phyloP scores from a whole-genome alignment of 202 grass and related monocot species.

The Cymbopogon flexuosus region DNA sequence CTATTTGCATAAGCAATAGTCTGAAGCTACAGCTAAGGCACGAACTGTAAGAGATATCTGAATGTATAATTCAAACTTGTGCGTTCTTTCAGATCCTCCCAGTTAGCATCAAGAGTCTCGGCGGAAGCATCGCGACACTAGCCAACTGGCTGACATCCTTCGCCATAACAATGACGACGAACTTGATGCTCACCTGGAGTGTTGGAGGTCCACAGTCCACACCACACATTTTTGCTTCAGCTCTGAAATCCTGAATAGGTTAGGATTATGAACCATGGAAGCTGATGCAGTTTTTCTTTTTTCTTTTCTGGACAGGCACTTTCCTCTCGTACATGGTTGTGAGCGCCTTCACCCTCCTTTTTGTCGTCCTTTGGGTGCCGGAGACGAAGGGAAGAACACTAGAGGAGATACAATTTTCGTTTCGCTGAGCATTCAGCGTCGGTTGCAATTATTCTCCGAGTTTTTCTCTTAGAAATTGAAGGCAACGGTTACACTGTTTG shows the following conservation, averaged over 20 bases:
- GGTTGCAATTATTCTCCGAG: neutral
- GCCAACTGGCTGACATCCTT: slow-evolving; percentile 88
- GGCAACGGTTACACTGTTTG: neutral
- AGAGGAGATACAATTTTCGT: slow-evolving; percentile 94
- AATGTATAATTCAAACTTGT: neutral
- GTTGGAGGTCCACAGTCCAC: slow-evolving; percentile 69
- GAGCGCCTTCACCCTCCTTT: slow-evolving; percentile 33
- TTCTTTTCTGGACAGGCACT: slow-evolving; percentile 43
- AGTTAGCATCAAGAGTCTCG: slow-evolving; percentile 82
- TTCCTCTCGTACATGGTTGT: slow-evolving; percentile 67
- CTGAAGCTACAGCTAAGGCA: neutral
- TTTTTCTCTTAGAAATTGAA: neutral
- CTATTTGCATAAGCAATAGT: slow-evolving; percentile 4
- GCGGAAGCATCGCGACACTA: slow-evolving; percentile 75
- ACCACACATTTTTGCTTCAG: neutral
- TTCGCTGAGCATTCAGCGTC: slow-evolving; percentile 37
- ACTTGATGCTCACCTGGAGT: slow-evolving; percentile 79
- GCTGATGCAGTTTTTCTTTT: neutral
- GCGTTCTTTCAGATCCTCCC: slow-evolving; percentile 69
- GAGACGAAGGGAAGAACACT: slow-evolving; percentile 73
- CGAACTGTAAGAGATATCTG: neutral
- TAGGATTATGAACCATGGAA: neutral
- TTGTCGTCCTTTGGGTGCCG: slow-evolving; percentile 81
- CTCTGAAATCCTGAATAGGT: neutral
- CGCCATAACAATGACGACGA: slow-evolving; percentile 84